These are phyloP conservation scores for Paradendryphiella salina DNA, from an alignment of 2,329 filamentous ascomycete species.

Conservation along the genomic window DNA sequence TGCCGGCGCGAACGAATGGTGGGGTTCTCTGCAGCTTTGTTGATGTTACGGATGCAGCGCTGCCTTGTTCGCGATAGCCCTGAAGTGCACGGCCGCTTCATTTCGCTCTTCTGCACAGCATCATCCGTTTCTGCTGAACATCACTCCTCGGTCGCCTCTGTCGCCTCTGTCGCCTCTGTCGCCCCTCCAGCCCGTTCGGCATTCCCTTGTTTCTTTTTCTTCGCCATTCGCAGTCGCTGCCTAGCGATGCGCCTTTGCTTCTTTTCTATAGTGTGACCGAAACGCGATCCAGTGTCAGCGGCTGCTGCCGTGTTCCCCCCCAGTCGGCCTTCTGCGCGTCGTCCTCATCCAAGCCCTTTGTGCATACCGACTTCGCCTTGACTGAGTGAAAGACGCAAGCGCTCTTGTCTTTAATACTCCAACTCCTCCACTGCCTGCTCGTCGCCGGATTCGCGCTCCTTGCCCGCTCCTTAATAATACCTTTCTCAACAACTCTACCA, in stretches of 20 bases:
- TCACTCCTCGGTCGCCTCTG: conserved; percentile 22
- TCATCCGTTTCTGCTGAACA: conserved; percentile 24
- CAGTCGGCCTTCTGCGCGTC: conserved; percentile 29
- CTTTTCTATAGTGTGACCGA: conserved; percentile 30
- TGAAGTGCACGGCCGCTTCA: conserved; percentile 15
- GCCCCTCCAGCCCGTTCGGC: conserved; percentile 30
- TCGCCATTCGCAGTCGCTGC: conserved; percentile 38
- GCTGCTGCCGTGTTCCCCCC: conserved; percentile 25
- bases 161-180: conserved; percentile 19
- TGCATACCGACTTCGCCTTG: conserved; percentile 21
- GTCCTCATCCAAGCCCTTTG: conserved; percentile 26
- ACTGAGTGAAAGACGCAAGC: conserved; percentile 24
- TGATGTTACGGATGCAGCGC: conserved; percentile 22
- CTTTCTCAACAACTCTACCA: conserved; percentile 1
- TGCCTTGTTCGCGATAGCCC: conserved; percentile 12
- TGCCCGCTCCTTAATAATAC: conserved; percentile 8
- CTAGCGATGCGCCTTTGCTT: conserved; percentile 36
- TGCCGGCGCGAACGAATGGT: conserved; percentile 22
- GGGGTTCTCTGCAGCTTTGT: conserved; percentile 12
- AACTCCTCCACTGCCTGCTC: conserved; percentile 3
- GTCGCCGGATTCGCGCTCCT: conserved; percentile 6
- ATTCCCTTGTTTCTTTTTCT: conserved; percentile 33
- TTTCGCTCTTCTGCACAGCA: conserved; percentile 35
- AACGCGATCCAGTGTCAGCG: conserved; percentile 34
- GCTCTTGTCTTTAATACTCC: conserved; percentile 14